Evolutionary conservation across 192 early-diverging fungal species (phyloP).

Genomic region (Linderina pennispora): DNA sequence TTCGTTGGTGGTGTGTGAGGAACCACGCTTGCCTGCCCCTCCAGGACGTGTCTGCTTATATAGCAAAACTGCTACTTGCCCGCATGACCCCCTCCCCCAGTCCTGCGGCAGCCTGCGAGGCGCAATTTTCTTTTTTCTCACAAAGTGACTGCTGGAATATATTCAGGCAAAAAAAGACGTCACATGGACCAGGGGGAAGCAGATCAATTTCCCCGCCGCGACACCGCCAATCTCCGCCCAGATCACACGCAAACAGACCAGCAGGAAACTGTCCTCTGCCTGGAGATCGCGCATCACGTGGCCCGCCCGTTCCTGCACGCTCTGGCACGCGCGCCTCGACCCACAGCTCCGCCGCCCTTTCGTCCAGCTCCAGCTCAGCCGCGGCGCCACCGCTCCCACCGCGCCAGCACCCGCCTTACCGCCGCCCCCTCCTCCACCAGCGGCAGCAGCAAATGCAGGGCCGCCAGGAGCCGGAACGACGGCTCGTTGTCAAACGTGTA

Average conservation of each 20-base stretch:
- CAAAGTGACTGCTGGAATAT: too few species aligned
- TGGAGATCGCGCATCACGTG: slow-evolving; percentile 1
- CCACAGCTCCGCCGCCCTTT: slow-evolving; percentile 1
- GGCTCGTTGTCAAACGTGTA: slow-evolving; percentile 22
- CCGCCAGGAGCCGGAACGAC: slow-evolving; percentile 26
- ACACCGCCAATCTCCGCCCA: slow-evolving; percentile 19
- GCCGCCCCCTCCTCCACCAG: slow-evolving; percentile 5
- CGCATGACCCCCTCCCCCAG: too few species aligned
- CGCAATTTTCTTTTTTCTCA: too few species aligned
- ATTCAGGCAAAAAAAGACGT: too few species aligned
- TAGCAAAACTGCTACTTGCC: too few species aligned
- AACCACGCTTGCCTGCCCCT: too few species aligned
- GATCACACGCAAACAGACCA: slow-evolving; percentile 11
- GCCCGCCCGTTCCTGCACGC: not conserved
- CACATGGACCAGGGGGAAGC: too few species aligned
- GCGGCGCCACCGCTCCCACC: slow-evolving; percentile 26
- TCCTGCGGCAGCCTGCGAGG: too few species aligned
- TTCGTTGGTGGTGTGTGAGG: too few species aligned
- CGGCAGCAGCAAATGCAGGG: slow-evolving; percentile 24
- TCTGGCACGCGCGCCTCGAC: slow-evolving; percentile 8
- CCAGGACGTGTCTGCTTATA: too few species aligned
- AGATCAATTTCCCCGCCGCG: too few species aligned
- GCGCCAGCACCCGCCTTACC: slow-evolving; percentile 10
- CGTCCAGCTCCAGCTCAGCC: slow-evolving; percentile 3
- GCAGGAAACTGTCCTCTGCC: slow-evolving; percentile 4